Evolutionary conservation across 164 flowering plant genomes (phyloP), one percentile per base, ranked within the genome.

Genomic region (Vitis riparia): DNA sequence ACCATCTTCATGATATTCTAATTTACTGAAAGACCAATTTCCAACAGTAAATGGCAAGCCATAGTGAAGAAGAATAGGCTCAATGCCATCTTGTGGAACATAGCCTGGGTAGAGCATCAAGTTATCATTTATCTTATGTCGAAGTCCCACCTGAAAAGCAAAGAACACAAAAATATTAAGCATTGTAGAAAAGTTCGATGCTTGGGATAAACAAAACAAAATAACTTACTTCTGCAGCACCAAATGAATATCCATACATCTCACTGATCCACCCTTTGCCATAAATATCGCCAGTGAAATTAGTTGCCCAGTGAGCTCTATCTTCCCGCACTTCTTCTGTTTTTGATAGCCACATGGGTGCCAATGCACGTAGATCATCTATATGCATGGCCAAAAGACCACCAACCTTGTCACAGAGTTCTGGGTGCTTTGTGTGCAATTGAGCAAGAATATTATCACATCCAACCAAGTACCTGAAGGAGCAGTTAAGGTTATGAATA

Each of bases 201-300:
- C 14, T 23, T 13, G 9, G 19, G 51, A 48, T 11, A 65, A 57
- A 61, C 57, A 48, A 63, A 69, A 51, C 49, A 37, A 58, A 51
- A 17, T 3, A 69, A 77, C 90, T 74, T 80, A 96, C 99, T 80
- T 96, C 98, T 65, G 99, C 93, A 15, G 98, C 99, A 76, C 97
- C 99, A 82, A 96, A 96, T 55, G 99, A 93, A 80, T 96, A 96
- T 55, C 99, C 99, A 79, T 96, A 96, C 99, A 96, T 96, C 79
- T 96, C 99, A 74, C 99, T 96, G 59, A 96, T 96, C 99, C 99
- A 96, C n/a, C 99, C 99, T 73, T 82, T 74, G 10, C 88, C 93
- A 81, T 91, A 93, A 69, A 93, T 87, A 68, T 96, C 99, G 65
- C 99, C 99, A 57, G 98, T 96, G 65, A 90, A 71, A 75, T 96